A percentile compares a stretch with the other conserved stretches of the same genome.
These are phyloP conservation scores for Bigelowiella natans DNA, from an alignment of 78 protist genomes.

Conservation along the genomic window DNA sequence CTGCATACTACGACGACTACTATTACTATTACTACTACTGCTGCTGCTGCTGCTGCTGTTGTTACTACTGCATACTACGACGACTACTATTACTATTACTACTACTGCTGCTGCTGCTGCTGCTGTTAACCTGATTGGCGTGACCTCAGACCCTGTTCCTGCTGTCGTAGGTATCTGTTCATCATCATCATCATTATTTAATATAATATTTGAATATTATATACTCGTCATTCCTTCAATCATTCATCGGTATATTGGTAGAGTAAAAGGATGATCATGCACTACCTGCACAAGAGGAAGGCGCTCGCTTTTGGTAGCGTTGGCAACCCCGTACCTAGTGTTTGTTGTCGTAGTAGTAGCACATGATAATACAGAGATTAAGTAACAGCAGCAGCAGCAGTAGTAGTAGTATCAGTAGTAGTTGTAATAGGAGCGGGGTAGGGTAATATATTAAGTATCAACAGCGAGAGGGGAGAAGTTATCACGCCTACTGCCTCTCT, in stretches of 20 bases:
- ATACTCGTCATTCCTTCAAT: neutral
- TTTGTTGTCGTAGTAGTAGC: neutral
- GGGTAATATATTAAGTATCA: neutral
- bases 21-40: too few relatives aligned
- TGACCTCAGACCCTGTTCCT: conserved; percentile 21
- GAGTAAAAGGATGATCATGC: neutral
- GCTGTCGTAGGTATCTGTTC: conserved; percentile 10
- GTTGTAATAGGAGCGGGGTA: neutral
- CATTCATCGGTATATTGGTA: neutral
- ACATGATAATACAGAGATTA: too few relatives aligned
- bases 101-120: too few relatives aligned
- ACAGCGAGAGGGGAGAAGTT: neutral
- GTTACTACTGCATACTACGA: too few relatives aligned
- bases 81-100: too few relatives aligned
- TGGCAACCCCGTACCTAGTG: neutral
- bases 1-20: too few relatives aligned
- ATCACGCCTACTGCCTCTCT: neutral
- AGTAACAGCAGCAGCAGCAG: too few relatives aligned
- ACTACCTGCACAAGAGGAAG: neutral
- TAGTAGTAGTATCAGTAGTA: neutral
- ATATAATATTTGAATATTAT: neutral
- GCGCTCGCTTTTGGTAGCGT: neutral
- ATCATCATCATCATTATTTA: too few relatives aligned
- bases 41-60: too few relatives aligned
- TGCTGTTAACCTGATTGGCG: conserved; percentile 3